Conservation (phyloP, 2,329 filamentous ascomycete genomes). For the Leptographium radiaticola region DNA sequence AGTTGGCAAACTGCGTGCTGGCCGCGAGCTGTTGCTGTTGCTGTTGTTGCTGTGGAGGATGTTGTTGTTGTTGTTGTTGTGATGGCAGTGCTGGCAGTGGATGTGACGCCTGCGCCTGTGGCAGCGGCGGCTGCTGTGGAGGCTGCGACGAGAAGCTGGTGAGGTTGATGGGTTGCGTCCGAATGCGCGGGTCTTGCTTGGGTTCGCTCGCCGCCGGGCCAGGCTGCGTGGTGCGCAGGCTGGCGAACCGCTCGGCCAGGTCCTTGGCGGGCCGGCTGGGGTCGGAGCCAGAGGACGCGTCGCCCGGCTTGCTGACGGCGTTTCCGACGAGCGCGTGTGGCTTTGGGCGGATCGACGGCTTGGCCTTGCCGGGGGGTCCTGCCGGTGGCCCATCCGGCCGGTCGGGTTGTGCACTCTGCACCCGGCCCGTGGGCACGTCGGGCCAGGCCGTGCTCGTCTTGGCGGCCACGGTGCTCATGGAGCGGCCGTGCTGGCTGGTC, state of each 20-base stretch:
- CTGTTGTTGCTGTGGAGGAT: neutral
- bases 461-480: slow-evolving; percentile 9
- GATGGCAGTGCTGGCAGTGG: too few species aligned
- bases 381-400: slow-evolving; percentile 11
- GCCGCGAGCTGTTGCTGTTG: neutral
- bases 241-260: slow-evolving; percentile 42
- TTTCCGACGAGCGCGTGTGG: slow-evolving; percentile 54
- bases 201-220: neutral
- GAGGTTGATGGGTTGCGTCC: slow-evolving; percentile 34
- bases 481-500: neutral
- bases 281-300: slow-evolving; percentile 13
- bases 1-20: slow-evolving; percentile 3
- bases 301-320: slow-evolving; percentile 22
- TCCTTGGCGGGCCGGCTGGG: slow-evolving; percentile 29
- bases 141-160: too few species aligned
- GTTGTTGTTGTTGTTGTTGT: slow-evolving; percentile 16
- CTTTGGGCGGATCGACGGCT: slow-evolving; percentile 48
- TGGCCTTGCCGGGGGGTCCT: slow-evolving; percentile 16
- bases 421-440: neutral
- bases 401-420: slow-evolving; percentile 5
- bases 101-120: neutral
- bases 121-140: slow-evolving; percentile 5
- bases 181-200: slow-evolving; percentile 38
- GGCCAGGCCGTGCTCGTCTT: neutral
- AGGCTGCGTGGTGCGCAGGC: slow-evolving; percentile 29